A percentile compares a stretch with the other conserved stretches of the same genome.
phyloP scores from a whole-genome alignment of 257 asterid genomes.

The Rauvolfia tetraphylla region DNA sequence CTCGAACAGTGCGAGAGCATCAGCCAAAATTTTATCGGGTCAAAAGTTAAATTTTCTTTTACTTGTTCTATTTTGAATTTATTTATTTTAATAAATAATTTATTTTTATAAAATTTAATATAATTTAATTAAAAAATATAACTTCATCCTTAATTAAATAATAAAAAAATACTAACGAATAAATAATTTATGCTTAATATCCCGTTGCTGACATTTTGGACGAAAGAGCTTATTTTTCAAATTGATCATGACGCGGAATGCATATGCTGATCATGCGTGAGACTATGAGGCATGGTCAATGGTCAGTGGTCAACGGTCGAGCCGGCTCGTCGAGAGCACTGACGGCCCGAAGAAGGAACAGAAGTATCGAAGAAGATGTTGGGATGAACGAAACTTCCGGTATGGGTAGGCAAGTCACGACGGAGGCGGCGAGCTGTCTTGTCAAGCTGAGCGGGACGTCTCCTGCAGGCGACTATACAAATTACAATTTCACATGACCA shows the following conservation, averaged over 20 bases:
- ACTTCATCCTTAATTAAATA: too few relatives aligned
- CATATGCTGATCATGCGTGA: background rate
- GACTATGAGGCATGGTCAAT: background rate
- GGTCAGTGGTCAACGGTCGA: slow-evolving; percentile 1
- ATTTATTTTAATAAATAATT: too few relatives aligned
- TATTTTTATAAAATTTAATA: too few relatives aligned
- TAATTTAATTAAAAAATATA: too few relatives aligned
- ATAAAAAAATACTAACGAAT: background rate
- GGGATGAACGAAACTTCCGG: background rate
- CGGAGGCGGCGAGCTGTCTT: background rate
- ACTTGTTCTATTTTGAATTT: too few relatives aligned
- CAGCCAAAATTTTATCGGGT: too few relatives aligned
- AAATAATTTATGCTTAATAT: background rate
- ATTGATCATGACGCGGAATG: background rate
- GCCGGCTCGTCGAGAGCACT: background rate
- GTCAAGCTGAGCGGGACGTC: background rate
- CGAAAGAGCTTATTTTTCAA: background rate
- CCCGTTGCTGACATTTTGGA: background rate
- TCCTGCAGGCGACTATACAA: background rate
- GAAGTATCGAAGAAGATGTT: background rate
- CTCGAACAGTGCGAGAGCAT: too few relatives aligned
- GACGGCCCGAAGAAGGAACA: background rate
- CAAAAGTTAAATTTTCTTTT: too few relatives aligned
- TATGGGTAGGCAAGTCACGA: background rate
- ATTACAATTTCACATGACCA: background rate